phyloP scores from a whole-genome alignment of 257 asterid species.

The Nicotiana undulata region DNA sequence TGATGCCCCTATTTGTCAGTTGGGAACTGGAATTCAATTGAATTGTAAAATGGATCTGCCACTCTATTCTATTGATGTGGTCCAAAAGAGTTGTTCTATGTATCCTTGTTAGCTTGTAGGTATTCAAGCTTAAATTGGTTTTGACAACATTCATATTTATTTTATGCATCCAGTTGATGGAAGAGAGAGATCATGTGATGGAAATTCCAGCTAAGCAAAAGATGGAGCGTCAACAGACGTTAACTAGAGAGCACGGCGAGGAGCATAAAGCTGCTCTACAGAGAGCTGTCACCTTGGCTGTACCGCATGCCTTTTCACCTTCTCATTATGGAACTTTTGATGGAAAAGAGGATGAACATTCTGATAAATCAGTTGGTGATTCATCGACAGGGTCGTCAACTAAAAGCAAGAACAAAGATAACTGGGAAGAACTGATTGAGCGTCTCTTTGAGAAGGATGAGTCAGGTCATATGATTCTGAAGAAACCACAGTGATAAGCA shows the following conservation, averaged over 20 bases:
- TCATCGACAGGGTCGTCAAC: conserved; percentile 47
- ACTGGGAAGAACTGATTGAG: conserved; percentile 76
- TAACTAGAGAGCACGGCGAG: conserved; percentile 52
- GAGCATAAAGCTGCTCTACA: conserved; percentile 65
- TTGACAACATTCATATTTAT: background rate
- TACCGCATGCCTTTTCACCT: conserved; percentile 71
- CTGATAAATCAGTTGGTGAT: conserved; percentile 18
- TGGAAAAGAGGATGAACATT: conserved; percentile 22
- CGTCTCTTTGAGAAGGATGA: conserved; percentile 65
- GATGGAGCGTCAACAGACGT: conserved; percentile 69
- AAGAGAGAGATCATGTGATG: conserved; percentile 39
- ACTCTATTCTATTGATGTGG: background rate
- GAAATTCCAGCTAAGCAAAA: conserved; percentile 61
- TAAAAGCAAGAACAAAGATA: conserved; percentile 34
- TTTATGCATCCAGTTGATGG: conserved; percentile 35
- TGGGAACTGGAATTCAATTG: background rate
- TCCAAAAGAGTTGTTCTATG: background rate
- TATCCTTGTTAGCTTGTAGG: background rate
- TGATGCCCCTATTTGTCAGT: background rate
- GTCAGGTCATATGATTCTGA: conserved; percentile 46
- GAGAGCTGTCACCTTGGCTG: conserved; percentile 60
- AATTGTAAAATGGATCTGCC: background rate
- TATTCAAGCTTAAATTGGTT: background rate
- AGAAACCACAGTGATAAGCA: conserved; percentile 10
- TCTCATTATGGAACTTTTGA: conserved; percentile 67